These are phyloP conservation scores for Penicillium steckii DNA, from an alignment of 495 filamentous ascomycete species.

Conservation along the genomic window DNA sequence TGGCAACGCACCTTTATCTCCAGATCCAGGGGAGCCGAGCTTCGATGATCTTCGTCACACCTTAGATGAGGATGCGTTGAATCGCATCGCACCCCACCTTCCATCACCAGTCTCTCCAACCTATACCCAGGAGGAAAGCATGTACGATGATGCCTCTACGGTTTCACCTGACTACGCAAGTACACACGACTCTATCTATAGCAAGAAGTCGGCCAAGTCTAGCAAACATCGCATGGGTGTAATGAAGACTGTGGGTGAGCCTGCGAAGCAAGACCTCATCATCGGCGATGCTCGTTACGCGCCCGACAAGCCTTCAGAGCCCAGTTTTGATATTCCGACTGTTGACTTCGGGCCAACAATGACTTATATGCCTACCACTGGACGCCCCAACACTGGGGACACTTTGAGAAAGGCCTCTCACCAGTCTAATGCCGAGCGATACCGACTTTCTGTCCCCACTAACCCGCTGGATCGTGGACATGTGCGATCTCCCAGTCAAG, in stretches of 20 bases:
- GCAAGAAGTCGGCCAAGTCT: slow-evolving; percentile 53
- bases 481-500: slow-evolving; percentile 40
- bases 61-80: slow-evolving; percentile 64
- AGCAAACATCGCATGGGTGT: slow-evolving; percentile 79
- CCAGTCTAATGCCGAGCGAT: slow-evolving; percentile 37
- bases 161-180: slow-evolving; percentile 67
- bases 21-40: slow-evolving; percentile 45
- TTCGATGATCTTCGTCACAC: slow-evolving; percentile 64
- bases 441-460: slow-evolving; percentile 24
- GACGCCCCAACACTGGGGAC: slow-evolving; percentile 39
- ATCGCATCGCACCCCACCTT: slow-evolving; percentile 40
- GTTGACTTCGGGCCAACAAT: slow-evolving; percentile 88
- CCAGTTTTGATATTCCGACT: slow-evolving; percentile 60
- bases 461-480: slow-evolving; percentile 31
- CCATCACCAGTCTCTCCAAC: slow-evolving; percentile 31
- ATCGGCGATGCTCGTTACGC: slow-evolving; percentile 62
- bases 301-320: slow-evolving; percentile 28
- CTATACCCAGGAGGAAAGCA: slow-evolving; percentile 41
- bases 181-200: slow-evolving; percentile 64
- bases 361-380: slow-evolving; percentile 56
- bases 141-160: slow-evolving; percentile 51
- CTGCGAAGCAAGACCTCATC: slow-evolving; percentile 48
- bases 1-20: neutral
- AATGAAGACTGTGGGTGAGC: slow-evolving; percentile 76
- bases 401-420: slow-evolving; percentile 36